These are phyloP conservation scores for Ballota nigra DNA, from an alignment of 257 asterid genomes.

Conservation along the genomic window DNA sequence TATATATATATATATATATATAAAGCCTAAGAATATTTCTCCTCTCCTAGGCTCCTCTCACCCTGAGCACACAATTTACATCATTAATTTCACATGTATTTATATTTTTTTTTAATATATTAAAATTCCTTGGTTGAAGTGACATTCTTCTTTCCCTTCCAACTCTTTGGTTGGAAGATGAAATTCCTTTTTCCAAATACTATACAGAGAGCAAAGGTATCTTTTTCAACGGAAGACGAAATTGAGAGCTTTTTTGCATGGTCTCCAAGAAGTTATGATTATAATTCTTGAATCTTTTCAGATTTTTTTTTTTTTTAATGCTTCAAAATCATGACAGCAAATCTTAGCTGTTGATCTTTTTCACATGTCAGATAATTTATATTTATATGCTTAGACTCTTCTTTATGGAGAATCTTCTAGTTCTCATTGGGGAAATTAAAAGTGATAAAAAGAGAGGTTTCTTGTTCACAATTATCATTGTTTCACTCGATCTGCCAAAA, in stretches of 20 bases:
- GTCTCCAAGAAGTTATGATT: constrained; percentile 78
- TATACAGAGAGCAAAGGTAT: constrained; percentile 26
- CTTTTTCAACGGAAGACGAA: constrained; percentile 46
- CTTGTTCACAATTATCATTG: constrained; percentile 31
- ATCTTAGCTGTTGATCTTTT: constrained; percentile 56
- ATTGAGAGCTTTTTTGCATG: constrained; percentile 56
- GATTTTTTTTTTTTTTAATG: neutral
- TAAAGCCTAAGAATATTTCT: no score
- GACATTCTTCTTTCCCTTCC: constrained; percentile 23
- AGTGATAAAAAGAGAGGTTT: constrained; percentile 21
- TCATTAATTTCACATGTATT: neutral
- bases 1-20: no score
- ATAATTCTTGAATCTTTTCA: constrained; percentile 49
- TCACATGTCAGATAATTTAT: constrained; percentile 38
- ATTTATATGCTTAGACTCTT: constrained; percentile 48
- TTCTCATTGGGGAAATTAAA: constrained; percentile 40
- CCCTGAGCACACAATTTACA: no score
- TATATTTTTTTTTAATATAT: no score
- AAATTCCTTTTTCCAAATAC: constrained; percentile 35
- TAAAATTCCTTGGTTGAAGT: neutral
- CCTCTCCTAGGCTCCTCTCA: no score
- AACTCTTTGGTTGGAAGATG: constrained; percentile 36
- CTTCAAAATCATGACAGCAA: constrained; percentile 48
- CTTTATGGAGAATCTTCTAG: constrained; percentile 59
- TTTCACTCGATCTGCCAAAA: constrained; percentile 15